Conservation (phyloP, 305 asterid species). For the Petunia hybrid region DNA sequence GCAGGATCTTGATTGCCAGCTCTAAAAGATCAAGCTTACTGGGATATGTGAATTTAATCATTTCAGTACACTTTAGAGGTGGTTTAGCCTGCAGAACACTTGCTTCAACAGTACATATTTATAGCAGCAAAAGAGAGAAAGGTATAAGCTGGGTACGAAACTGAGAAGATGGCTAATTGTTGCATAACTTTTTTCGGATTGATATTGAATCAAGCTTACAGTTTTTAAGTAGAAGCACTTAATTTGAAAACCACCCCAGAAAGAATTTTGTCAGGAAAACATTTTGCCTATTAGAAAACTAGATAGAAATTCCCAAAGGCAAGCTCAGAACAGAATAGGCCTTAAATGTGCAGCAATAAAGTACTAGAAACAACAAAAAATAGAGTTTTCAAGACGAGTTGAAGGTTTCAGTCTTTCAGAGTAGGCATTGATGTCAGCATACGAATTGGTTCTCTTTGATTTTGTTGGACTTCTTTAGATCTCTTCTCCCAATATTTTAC, state of each 20-base stretch:
- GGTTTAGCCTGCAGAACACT: not conserved
- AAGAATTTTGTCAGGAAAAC: not conserved
- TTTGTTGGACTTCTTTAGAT: not conserved
- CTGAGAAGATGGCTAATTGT: not conserved
- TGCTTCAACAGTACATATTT: not conserved
- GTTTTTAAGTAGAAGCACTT: not conserved
- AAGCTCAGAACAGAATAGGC: not conserved
- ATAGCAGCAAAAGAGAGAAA: not conserved
- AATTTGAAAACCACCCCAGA: not conserved
- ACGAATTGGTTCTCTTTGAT: too few relatives aligned
- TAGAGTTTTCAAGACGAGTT: not conserved
- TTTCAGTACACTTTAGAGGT: not conserved
- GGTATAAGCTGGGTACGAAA: not conserved
- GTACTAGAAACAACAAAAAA: not conserved
- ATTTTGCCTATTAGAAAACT: not conserved
- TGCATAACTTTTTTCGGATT: not conserved
- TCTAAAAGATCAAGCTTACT: not conserved
- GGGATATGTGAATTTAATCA: not conserved
- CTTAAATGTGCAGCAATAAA: not conserved
- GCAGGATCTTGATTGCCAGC: not conserved
- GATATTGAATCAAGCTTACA: not conserved
- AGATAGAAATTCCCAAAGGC: not conserved
- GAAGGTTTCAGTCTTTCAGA: constrained; percentile 21
- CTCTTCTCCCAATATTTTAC: not conserved
- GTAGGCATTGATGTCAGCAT: not conserved